A percentile compares a stretch with the other conserved stretches of the same genome.
Evolutionary conservation across 2,329 filamentous ascomycete species (phyloP).

Genomic region (Venturia carpophila): DNA sequence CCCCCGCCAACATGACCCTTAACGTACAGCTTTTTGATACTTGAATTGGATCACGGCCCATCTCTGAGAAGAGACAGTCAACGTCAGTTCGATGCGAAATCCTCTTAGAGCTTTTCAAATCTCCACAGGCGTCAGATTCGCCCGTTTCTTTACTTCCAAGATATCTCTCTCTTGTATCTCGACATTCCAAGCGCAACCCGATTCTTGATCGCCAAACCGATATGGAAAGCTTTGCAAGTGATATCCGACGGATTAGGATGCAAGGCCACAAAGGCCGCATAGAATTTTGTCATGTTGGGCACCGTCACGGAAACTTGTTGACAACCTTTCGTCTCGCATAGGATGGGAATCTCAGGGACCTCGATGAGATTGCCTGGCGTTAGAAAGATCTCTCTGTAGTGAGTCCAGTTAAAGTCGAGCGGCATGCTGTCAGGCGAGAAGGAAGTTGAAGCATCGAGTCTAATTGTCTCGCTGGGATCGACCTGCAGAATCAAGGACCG

Average conservation of each 20-base stretch:
- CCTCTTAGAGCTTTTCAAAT: neutral
- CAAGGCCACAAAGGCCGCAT: slow-evolving; percentile 23
- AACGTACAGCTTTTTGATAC: too few relatives aligned
- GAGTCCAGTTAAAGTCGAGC: neutral
- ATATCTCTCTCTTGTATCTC: neutral
- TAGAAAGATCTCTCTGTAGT: slow-evolving; percentile 12
- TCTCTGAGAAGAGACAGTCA: too few relatives aligned
- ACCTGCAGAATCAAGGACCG: neutral
- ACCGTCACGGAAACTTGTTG: neutral
- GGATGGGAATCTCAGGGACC: neutral
- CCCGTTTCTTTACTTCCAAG: neutral
- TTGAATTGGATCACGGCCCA: too few relatives aligned
- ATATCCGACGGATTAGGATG: slow-evolving; percentile 21
- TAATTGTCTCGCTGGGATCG: neutral
- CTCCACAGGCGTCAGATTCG: neutral
- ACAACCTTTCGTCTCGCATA: neutral
- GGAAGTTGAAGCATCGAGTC: neutral
- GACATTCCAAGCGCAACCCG: neutral
- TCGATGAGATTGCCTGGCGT: slow-evolving; percentile 18
- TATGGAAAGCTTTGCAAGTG: slow-evolving; percentile 21
- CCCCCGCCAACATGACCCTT: too few relatives aligned
- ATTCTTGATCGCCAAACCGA: slow-evolving; percentile 19
- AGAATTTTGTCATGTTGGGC: slow-evolving; percentile 10
- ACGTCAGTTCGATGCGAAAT: too few relatives aligned
- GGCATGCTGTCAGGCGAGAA: neutral